phyloP scores from a whole-genome alignment of 495 filamentous ascomycete genomes.

The Articulospora tetracladia region DNA sequence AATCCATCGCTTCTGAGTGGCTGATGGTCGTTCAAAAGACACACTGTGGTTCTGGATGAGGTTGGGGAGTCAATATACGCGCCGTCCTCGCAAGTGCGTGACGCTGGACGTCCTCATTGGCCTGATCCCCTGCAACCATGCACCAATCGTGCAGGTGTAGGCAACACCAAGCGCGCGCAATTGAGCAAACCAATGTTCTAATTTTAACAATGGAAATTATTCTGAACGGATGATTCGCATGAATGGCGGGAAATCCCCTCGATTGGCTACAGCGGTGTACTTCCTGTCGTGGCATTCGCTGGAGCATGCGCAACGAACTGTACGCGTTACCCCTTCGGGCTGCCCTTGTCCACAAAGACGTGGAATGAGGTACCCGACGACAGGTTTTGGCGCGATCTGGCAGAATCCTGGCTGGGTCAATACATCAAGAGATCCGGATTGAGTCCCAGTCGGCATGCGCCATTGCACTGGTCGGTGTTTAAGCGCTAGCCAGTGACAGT shows the following conservation, averaged over 20 bases:
- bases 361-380: neutral
- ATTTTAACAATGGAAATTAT: slow-evolving; percentile 20
- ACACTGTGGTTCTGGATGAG: neutral
- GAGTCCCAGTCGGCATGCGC: neutral
- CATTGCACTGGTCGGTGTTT: slow-evolving; percentile 13
- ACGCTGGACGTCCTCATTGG: slow-evolving; percentile 2
- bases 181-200: slow-evolving; percentile 7
- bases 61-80: slow-evolving; percentile 10
- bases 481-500: slow-evolving; percentile 20
- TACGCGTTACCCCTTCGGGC: slow-evolving; percentile 4
- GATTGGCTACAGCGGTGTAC: slow-evolving; percentile 17
- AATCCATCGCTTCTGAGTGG: neutral
- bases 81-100: slow-evolving; percentile 6
- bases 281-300: slow-evolving; percentile 2
- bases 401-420: neutral
- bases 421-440: slow-evolving; percentile 2
- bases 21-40: neutral
- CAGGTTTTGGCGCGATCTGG: slow-evolving; percentile 5
- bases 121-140: neutral
- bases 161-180: slow-evolving; percentile 15
- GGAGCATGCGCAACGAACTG: slow-evolving; percentile 14
- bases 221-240: slow-evolving; percentile 16
- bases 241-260: neutral
- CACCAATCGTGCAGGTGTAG: slow-evolving; percentile 4
- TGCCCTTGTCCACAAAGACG: neutral